A percentile compares a stretch with the other conserved stretches of the same genome.
These are phyloP conservation scores for Recurvomyces mirabilis DNA, from an alignment of 495 filamentous ascomycete species.

Conservation along the genomic window DNA sequence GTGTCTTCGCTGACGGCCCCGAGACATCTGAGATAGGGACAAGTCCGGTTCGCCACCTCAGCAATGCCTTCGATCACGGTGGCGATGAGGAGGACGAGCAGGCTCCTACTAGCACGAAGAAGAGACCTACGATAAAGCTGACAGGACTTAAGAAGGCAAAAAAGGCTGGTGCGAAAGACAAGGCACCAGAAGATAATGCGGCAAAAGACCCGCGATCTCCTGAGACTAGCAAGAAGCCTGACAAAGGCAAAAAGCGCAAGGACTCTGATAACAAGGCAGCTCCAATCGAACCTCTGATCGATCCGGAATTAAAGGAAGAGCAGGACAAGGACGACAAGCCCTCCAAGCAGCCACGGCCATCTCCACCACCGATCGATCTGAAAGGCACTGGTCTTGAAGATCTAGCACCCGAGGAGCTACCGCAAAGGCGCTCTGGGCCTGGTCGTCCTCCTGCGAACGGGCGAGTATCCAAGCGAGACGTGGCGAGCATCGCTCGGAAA, in stretches of 20 bases:
- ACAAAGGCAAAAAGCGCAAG: constrained; percentile 20
- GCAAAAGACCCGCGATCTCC: neutral
- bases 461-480: constrained; percentile 80
- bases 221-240: constrained; percentile 8
- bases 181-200: constrained; percentile 4
- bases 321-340: constrained; percentile 1
- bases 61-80: constrained; percentile 16
- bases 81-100: constrained; percentile 28
- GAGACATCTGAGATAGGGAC: constrained; percentile 15
- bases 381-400: constrained; percentile 11
- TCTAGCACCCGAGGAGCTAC: constrained; percentile 20
- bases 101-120: constrained; percentile 8
- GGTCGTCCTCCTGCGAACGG: constrained; percentile 86
- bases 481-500: constrained; percentile 11
- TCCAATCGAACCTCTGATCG: neutral
- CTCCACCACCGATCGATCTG: constrained; percentile 4
- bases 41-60: constrained; percentile 1
- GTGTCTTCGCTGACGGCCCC: constrained; percentile 11
- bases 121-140: constrained; percentile 13
- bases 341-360: neutral
- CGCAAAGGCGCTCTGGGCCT: constrained; percentile 65
- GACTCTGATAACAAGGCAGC: neutral
- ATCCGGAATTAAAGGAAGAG: neutral
- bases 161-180: constrained; percentile 11
- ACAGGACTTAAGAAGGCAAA: constrained; percentile 17